A percentile compares a stretch with the other conserved stretches of the same genome.
Evolutionary conservation across 441 rosid species (phyloP).

Genomic region (Geranium incanum): DNA sequence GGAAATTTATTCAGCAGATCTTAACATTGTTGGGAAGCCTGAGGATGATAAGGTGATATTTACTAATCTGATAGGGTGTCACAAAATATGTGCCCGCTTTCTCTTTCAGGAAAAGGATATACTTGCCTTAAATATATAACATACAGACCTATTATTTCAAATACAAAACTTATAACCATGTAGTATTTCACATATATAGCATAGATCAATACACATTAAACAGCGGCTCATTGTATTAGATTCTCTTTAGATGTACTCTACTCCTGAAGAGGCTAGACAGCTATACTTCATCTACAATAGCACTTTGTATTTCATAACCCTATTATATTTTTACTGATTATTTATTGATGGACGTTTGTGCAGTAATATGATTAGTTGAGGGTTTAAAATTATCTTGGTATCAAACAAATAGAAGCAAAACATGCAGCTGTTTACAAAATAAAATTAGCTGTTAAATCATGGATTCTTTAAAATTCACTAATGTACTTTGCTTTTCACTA

Average conservation of each 20-base stretch:
- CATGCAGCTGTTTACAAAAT: background rate
- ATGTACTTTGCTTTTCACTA: background rate
- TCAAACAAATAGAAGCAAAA: background rate
- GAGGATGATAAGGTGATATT: constrained; percentile 91
- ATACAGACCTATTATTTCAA: background rate
- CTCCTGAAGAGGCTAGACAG: background rate
- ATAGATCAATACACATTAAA: background rate
- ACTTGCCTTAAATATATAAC: background rate
- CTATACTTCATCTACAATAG: background rate
- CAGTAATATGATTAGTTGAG: constrained; percentile 4
- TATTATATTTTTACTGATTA: background rate
- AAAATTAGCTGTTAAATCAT: constrained; percentile 1
- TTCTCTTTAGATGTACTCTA: background rate
- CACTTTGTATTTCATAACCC: background rate
- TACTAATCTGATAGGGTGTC: background rate
- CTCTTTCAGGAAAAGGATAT: no score
- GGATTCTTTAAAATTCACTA: background rate
- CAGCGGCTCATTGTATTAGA: background rate
- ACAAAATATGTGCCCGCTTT: no score
- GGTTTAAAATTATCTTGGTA: background rate
- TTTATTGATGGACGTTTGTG: background rate
- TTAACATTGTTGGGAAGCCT: constrained; percentile 81
- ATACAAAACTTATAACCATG: background rate
- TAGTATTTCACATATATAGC: background rate
- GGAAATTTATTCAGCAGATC: constrained; percentile 97